These are phyloP conservation scores for Centaurea solstitialis DNA, from an alignment of 129 eudicot species.

Conservation along the genomic window DNA sequence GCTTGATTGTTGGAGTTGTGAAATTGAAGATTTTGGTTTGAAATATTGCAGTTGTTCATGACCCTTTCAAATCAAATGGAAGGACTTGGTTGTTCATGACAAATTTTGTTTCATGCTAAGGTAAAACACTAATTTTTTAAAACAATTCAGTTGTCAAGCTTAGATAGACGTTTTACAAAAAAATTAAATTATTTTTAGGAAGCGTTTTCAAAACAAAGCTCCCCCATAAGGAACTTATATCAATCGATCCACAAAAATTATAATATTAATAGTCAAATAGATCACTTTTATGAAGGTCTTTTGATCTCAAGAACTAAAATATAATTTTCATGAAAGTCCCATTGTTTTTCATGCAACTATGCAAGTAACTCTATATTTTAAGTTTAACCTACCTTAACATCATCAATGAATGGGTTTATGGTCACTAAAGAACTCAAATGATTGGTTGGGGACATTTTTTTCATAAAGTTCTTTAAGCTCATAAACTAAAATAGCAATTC, in stretches of 20 bases:
- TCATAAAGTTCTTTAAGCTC: not conserved
- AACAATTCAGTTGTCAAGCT: not conserved
- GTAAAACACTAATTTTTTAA: not conserved
- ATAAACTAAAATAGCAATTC: not conserved
- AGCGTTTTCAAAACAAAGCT: not conserved
- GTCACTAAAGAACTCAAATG: not conserved
- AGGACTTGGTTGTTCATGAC: no score
- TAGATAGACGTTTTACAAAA: not conserved
- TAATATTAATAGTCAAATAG: no score
- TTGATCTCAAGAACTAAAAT: no score
- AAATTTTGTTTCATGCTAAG: constrained; percentile 3
- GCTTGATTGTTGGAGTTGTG: not conserved
- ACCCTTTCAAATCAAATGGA: constrained; percentile 78
- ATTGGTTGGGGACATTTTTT: not conserved
- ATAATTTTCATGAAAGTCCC: not conserved
- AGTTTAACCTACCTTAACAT: not conserved
- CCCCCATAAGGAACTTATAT: not conserved
- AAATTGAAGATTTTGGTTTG: not conserved
- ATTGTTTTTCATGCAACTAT: not conserved
- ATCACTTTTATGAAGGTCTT: no score
- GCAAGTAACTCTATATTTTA: not conserved
- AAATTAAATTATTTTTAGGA: not conserved
- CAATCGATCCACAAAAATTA: not conserved
- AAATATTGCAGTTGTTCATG: constrained; percentile 77
- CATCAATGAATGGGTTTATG: not conserved